A percentile compares a stretch with the other conserved stretches of the same genome.
phyloP scores from a whole-genome alignment of 1,284 basidiomycete genomes.

The Sphaerobolus stellatus region DNA sequence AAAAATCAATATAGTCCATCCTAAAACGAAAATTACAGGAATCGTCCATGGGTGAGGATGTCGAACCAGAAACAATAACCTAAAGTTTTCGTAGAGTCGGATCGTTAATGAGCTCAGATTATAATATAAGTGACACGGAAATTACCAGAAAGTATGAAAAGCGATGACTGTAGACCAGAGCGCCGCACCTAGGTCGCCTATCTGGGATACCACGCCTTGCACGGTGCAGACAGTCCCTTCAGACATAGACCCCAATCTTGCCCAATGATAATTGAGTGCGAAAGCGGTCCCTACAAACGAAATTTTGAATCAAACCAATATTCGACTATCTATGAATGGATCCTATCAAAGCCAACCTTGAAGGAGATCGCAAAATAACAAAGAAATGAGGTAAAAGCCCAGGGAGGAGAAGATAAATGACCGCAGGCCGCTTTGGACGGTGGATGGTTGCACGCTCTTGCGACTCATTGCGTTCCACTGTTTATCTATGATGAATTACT shows the following conservation, averaged over 20 bases:
- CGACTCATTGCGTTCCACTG: slow-evolving; percentile 7
- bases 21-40: not conserved
- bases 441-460: not conserved
- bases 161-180: slow-evolving; percentile 7
- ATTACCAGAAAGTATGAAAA: slow-evolving; percentile 8
- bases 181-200: slow-evolving; percentile 7
- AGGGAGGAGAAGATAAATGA: slow-evolving; percentile 3
- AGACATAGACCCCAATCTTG: not conserved
- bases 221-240: not conserved
- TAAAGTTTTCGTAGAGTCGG: not conserved
- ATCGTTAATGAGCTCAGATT: not conserved
- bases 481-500: not conserved
- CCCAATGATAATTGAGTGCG: slow-evolving; percentile 6
- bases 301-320: not conserved
- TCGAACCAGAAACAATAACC: slow-evolving; percentile 5
- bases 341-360: not conserved
- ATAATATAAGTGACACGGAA: too few relatives aligned
- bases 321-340: not conserved
- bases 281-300: not conserved
- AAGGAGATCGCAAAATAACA: slow-evolving; percentile 6
- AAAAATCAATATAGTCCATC: not conserved
- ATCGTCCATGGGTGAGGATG: not conserved
- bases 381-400: slow-evolving; percentile 4
- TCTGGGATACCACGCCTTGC: slow-evolving; percentile 6
- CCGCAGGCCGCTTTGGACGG: not conserved